A percentile compares a stretch with the other conserved stretches of the same genome.
These are phyloP conservation scores for Mycena rebaudengoi DNA, from an alignment of 768 basidiomycete species.

Conservation along the genomic window DNA sequence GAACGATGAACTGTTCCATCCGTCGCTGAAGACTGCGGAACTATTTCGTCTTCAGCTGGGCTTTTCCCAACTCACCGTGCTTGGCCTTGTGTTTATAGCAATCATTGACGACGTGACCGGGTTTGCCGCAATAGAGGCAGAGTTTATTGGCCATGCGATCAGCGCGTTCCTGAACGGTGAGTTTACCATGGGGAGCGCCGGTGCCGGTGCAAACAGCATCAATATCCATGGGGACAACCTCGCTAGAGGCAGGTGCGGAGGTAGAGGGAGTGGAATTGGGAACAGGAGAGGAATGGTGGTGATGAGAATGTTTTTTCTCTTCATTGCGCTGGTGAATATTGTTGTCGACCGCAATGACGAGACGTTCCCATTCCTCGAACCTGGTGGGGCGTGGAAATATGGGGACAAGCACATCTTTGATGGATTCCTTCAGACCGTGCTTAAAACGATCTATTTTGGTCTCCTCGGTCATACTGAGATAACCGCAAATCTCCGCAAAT, in stretches of 20 bases:
- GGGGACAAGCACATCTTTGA: conserved; percentile 34
- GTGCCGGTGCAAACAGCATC: conserved; percentile 28
- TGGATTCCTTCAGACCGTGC: conserved; percentile 36
- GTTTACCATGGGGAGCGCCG: conserved; percentile 29
- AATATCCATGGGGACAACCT: conserved; percentile 43
- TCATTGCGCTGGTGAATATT: conserved; percentile 28
- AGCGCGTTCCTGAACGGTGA: conserved; percentile 37
- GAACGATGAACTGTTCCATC: conserved; percentile 32
- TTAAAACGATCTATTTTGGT: conserved; percentile 43
- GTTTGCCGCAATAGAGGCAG: conserved; percentile 46
- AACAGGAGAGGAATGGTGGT: neutral
- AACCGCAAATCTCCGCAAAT: conserved; percentile 35
- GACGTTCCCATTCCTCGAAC: conserved; percentile 28
- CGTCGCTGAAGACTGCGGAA: conserved; percentile 40
- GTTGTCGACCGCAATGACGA: conserved; percentile 36
- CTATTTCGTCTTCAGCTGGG: conserved; percentile 32
- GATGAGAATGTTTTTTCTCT: conserved; percentile 19
- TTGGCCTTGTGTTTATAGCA: conserved; percentile 35
- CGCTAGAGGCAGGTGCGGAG: conserved; percentile 2
- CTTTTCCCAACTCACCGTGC: conserved; percentile 37
- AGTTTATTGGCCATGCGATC: conserved; percentile 33
- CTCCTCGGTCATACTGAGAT: conserved; percentile 40
- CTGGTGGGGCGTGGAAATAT: conserved; percentile 23
- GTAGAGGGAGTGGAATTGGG: neutral
- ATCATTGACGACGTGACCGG: conserved; percentile 35